Evolutionary conservation across 2,329 filamentous ascomycete genomes (phyloP).

Genomic region (Microcera coccophila): DNA sequence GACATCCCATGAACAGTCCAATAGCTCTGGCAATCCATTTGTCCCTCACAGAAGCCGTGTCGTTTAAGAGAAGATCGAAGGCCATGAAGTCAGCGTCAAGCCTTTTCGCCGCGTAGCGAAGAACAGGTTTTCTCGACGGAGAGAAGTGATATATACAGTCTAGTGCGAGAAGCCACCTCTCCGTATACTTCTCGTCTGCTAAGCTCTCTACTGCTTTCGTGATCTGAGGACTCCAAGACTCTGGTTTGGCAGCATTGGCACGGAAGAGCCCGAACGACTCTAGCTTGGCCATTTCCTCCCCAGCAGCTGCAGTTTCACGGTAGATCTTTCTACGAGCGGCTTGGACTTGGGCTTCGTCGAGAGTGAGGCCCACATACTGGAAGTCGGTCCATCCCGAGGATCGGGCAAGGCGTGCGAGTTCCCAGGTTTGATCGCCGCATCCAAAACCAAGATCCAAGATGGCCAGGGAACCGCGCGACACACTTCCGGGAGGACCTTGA

Average conservation of each 20-base stretch:
- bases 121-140: conserved; percentile 46
- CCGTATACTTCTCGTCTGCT: conserved; percentile 18
- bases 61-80: conserved; percentile 49
- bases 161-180: conserved; percentile 52
- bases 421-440: conserved; percentile 55
- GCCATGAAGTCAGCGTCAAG: conserved; percentile 50
- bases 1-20: conserved; percentile 46
- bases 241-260: conserved; percentile 47
- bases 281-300: background rate
- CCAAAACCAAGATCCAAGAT: conserved; percentile 56
- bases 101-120: conserved; percentile 37
- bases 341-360: conserved; percentile 44
- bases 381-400: conserved; percentile 26
- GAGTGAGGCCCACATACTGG: conserved; percentile 51
- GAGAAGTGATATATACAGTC: conserved; percentile 57
- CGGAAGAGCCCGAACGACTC: conserved; percentile 40
- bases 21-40: conserved; percentile 38
- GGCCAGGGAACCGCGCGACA: conserved; percentile 21
- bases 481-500: conserved; percentile 1
- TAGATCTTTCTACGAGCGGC: conserved; percentile 31
- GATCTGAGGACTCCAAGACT: conserved; percentile 35
- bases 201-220: conserved; percentile 25
- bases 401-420: conserved; percentile 34
- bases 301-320: conserved; percentile 17
- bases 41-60: conserved; percentile 26